Conservation (phyloP, 1,284 basidiomycete species). For the Papiliotrema nemorosa region DNA sequence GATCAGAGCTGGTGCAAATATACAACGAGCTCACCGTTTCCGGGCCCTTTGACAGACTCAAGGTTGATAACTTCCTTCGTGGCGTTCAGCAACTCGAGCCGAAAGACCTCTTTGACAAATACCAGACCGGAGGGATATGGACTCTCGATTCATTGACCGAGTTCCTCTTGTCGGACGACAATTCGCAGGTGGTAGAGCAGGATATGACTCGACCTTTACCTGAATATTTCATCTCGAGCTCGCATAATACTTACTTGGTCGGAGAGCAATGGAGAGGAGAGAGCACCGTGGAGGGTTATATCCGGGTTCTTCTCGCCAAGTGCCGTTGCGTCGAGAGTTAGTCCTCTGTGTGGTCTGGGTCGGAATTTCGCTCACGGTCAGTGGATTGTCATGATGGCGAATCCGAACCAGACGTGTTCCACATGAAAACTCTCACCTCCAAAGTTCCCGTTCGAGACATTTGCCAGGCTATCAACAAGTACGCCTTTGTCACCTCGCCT, state of each 20-base stretch:
- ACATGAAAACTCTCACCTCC: conserved; percentile 87
- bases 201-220: conserved; percentile 78
- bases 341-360: conserved; percentile 39
- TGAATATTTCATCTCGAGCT: conserved; percentile 89
- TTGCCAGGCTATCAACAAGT: conserved; percentile 81
- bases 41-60: conserved; percentile 54
- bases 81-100: conserved; percentile 59
- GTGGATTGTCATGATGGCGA: conserved; percentile 95
- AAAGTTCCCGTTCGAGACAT: conserved; percentile 81
- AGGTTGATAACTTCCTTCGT: conserved; percentile 66
- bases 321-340: conserved; percentile 88
- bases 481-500: conserved; percentile 88
- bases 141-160: conserved; percentile 55
- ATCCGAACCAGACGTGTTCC: conserved; percentile 74
- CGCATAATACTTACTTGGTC: conserved; percentile 96
- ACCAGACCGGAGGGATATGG: conserved; percentile 21
- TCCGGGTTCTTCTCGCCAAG: conserved; percentile 82
- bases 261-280: conserved; percentile 90
- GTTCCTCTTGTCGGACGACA: conserved; percentile 70
- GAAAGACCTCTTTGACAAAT: conserved; percentile 22
- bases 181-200: conserved; percentile 56
- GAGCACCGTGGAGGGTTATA: conserved; percentile 93
- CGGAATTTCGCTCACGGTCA: conserved; percentile 40
- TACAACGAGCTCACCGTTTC: conserved; percentile 57
- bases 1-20: conserved; percentile 72